Evolutionary conservation across 2,329 filamentous ascomycete species (phyloP).

Genomic region (Helotiales sp.): DNA sequence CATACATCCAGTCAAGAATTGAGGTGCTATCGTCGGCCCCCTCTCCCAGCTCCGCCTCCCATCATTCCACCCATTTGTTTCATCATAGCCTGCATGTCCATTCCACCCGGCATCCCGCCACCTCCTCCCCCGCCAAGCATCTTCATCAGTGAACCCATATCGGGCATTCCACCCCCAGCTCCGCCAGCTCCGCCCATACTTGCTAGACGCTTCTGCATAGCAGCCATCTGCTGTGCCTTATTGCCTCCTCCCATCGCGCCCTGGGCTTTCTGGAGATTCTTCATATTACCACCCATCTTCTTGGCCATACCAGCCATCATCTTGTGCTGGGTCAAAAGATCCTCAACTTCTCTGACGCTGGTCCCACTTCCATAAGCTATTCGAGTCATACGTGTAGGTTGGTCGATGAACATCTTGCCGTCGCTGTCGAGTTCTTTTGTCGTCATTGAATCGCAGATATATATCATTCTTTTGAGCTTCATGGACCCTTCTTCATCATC

Average conservation of each 20-base stretch:
- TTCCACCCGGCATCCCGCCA: constrained; percentile 53
- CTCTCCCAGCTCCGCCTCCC: constrained; percentile 39
- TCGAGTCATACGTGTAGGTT: constrained; percentile 89
- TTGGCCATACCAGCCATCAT: constrained; percentile 99
- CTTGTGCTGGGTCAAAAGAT: constrained; percentile 93
- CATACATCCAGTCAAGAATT: not conserved
- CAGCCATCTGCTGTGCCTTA: constrained; percentile 89
- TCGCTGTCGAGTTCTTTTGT: constrained; percentile 93
- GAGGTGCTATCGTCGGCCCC: constrained; percentile 1
- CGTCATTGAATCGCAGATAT: constrained; percentile 98
- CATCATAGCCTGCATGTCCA: constrained; percentile 82
- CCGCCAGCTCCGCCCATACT: constrained; percentile 80
- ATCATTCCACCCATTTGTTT: constrained; percentile 57
- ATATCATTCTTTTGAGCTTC: constrained; percentile 97
- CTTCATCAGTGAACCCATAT: constrained; percentile 86
- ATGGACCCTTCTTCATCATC: constrained; percentile 94
- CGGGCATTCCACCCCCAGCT: constrained; percentile 65
- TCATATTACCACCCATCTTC: constrained; percentile 97
- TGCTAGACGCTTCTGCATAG: constrained; percentile 94
- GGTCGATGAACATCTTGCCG: constrained; percentile 89
- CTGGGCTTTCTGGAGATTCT: constrained; percentile 94
- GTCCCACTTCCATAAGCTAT: constrained; percentile 90
- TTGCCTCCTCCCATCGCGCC: constrained; percentile 88
- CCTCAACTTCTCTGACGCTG: constrained; percentile 88
- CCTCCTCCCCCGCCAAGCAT: constrained; percentile 77